phyloP scores from a whole-genome alignment of 345 rosid genomes.

The Gossypioides kirkii region DNA sequence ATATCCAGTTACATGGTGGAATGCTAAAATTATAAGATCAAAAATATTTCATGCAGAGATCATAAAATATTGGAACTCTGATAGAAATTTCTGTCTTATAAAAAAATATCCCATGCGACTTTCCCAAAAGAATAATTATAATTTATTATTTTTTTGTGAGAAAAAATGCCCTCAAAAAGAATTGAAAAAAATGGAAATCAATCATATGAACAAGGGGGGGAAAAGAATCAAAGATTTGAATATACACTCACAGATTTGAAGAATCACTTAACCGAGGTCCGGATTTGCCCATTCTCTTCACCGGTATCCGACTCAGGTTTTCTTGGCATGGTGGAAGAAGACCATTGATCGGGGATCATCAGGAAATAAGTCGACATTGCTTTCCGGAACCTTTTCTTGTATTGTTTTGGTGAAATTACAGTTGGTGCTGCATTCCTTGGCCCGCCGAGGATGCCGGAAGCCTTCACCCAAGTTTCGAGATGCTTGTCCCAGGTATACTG shows the following conservation, averaged over 20 bases:
- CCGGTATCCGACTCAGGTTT: slow-evolving; percentile 52
- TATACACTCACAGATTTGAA: slow-evolving; percentile 28
- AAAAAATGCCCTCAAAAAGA: slow-evolving; percentile 21
- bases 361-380: slow-evolving; percentile 63
- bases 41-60: slow-evolving; percentile 36
- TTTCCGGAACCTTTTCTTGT: slow-evolving; percentile 92
- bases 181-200: slow-evolving; percentile 13
- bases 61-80: slow-evolving; percentile 40
- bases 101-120: no score
- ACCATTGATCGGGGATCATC: slow-evolving; percentile 97
- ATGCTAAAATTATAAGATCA: slow-evolving; percentile 26
- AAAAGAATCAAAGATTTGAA: slow-evolving; percentile 19
- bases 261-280: slow-evolving; percentile 35
- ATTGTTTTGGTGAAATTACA: slow-evolving; percentile 93
- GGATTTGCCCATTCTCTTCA: slow-evolving; percentile 53
- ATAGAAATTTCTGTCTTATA: slow-evolving; percentile 19
- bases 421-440: slow-evolving; percentile 72
- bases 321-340: slow-evolving; percentile 51
- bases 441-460: slow-evolving; percentile 89
- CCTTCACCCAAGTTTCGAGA: slow-evolving; percentile 93
- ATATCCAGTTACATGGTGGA: slow-evolving; percentile 19
- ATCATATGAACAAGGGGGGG: slow-evolving; percentile 10
- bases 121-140: no score
- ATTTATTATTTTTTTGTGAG: no score
- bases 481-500: slow-evolving; percentile 99